Evolutionary conservation across 306 rosid species (phyloP).

Genomic region (Vigna angularis): DNA sequence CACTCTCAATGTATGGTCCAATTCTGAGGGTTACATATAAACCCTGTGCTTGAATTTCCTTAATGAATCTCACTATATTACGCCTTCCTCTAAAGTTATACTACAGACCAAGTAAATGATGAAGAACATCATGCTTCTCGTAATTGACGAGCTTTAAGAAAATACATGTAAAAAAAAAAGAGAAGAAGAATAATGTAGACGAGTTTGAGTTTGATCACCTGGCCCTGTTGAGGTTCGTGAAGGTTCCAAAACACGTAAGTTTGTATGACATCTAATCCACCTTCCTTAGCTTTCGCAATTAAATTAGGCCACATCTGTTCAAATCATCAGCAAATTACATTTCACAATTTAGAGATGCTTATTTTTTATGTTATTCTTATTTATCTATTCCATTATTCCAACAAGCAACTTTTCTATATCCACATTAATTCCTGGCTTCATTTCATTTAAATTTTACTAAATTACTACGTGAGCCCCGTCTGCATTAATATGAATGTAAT

Average conservation of each 20-base stretch:
- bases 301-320: slow-evolving; percentile 85
- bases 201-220: slow-evolving; percentile 47
- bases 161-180: background rate
- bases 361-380: background rate
- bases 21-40: slow-evolving; percentile 77
- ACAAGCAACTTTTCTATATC: background rate
- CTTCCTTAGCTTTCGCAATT: slow-evolving; percentile 79
- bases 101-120: slow-evolving; percentile 49
- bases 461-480: background rate
- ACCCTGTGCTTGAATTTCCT: slow-evolving; percentile 80
- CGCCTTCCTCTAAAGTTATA: slow-evolving; percentile 72
- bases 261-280: slow-evolving; percentile 84
- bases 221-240: slow-evolving; percentile 79
- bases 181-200: slow-evolving; percentile 12
- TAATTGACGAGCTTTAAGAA: background rate
- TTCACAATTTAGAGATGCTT: background rate
- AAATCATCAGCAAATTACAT: background rate
- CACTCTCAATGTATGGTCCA: slow-evolving; percentile 92
- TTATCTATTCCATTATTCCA: background rate
- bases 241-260: slow-evolving; percentile 95
- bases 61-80: slow-evolving; percentile 71
- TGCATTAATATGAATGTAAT: background rate
- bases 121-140: background rate
- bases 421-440: background rate
- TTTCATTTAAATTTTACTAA: background rate